Conservation (phyloP, 2,329 filamentous ascomycete species). For the Cladobotryum mycophilum region DNA sequence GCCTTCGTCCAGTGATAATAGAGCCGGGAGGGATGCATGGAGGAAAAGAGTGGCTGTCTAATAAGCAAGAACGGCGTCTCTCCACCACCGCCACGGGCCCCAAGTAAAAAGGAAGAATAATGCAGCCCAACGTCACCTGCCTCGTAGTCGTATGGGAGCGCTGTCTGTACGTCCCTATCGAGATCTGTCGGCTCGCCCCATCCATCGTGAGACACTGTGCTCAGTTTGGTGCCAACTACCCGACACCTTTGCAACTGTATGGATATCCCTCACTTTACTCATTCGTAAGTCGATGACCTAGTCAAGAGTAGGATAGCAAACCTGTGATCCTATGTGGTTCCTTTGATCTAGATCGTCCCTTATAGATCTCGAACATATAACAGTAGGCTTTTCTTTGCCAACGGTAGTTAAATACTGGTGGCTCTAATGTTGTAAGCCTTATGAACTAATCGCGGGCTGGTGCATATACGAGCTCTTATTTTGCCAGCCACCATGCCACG, state of each 20-base stretch:
- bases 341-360: background rate
- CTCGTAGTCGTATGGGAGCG: too few species aligned
- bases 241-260: too few species aligned
- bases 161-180: background rate
- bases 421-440: slow-evolving; percentile 4
- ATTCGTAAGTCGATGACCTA: background rate
- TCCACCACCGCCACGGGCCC: too few species aligned
- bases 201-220: background rate
- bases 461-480: slow-evolving; percentile 15
- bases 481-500: background rate
- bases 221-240: background rate
- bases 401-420: background rate
- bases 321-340: too few species aligned
- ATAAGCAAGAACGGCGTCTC: too few species aligned
- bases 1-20: too few species aligned
- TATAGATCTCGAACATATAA: too few species aligned
- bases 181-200: background rate
- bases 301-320: background rate
- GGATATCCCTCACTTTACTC: background rate
- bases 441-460: slow-evolving; percentile 6
- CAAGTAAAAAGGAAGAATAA: too few species aligned
- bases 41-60: too few species aligned
- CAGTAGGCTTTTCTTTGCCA: too few species aligned
- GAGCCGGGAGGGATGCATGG: too few species aligned
- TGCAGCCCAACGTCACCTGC: too few species aligned